phyloP scores from a whole-genome alignment of 495 filamentous ascomycete genomes.

The Aspergillus baeticus region DNA sequence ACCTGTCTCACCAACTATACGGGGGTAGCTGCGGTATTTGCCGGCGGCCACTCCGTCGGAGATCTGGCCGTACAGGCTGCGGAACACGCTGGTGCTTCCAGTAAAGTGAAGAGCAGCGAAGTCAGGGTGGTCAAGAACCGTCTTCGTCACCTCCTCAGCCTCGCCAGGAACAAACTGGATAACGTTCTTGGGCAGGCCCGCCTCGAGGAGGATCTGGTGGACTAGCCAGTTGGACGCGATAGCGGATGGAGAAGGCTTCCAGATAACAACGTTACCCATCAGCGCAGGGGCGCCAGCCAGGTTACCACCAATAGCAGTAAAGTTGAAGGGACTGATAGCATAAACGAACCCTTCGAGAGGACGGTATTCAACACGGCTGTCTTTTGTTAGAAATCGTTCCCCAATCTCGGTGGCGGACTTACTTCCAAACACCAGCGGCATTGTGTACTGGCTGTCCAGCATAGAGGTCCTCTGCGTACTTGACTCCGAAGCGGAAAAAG shows the following conservation, averaged over 20 bases:
- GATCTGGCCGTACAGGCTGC: slow-evolving; percentile 74
- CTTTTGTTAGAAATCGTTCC: slow-evolving; percentile 9
- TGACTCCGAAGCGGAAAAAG: slow-evolving; percentile 84
- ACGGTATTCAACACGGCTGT: slow-evolving; percentile 70
- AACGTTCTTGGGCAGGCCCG: slow-evolving; percentile 73
- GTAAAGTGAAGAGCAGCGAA: slow-evolving; percentile 83
- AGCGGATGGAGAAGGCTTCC: slow-evolving; percentile 80
- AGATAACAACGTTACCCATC: slow-evolving; percentile 83
- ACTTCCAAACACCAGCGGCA: slow-evolving; percentile 77
- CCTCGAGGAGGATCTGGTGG: slow-evolving; percentile 80
- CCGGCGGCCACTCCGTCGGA: slow-evolving; percentile 68
- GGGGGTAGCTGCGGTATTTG: slow-evolving; percentile 73
- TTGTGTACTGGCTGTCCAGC: slow-evolving; percentile 79
- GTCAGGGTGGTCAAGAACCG: slow-evolving; percentile 65
- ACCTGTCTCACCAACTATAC: slow-evolving; percentile 83
- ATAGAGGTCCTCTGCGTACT: slow-evolving; percentile 85
- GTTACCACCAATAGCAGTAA: slow-evolving; percentile 84
- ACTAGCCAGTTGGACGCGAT: slow-evolving; percentile 76
- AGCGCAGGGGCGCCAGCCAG: slow-evolving; percentile 72
- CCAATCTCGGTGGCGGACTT: slow-evolving; percentile 12
- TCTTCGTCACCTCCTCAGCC: slow-evolving; percentile 71
- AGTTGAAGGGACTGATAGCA: slow-evolving; percentile 84
- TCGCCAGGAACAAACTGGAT: slow-evolving; percentile 85
- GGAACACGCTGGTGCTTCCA: slow-evolving; percentile 81
- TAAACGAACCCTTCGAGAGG: slow-evolving; percentile 87